These are phyloP conservation scores for Chlorociboria aeruginascens DNA, from an alignment of 495 filamentous ascomycete genomes.

Conservation along the genomic window DNA sequence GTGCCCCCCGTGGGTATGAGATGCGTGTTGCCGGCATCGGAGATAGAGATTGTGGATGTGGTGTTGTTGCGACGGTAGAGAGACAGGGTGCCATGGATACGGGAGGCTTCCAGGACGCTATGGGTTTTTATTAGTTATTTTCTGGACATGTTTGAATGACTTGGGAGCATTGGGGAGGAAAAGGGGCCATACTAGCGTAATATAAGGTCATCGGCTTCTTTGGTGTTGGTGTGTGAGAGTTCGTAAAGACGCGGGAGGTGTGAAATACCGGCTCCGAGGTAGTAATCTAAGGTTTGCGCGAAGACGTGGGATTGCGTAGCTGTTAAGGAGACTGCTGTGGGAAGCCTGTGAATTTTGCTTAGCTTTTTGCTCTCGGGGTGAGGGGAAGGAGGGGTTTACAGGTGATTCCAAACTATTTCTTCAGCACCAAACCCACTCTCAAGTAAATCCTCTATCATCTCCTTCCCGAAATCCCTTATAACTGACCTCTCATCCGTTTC, in stretches of 20 bases:
- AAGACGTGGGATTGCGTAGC: constrained; percentile 66
- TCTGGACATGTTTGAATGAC: background rate
- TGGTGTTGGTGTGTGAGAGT: constrained; percentile 35
- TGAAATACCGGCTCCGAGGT: constrained; percentile 43
- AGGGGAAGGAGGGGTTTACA: constrained; percentile 21
- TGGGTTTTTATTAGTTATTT: constrained; percentile 8
- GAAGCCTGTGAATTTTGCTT: constrained; percentile 18
- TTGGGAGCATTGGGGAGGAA: background rate
- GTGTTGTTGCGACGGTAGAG: constrained; percentile 34
- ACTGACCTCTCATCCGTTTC: constrained; percentile 31
- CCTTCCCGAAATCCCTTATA: constrained; percentile 47
- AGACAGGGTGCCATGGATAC: constrained; percentile 48
- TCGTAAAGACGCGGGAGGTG: constrained; percentile 48
- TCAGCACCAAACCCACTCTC: constrained; percentile 51
- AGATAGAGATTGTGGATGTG: constrained; percentile 29
- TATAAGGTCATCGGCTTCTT: constrained; percentile 37
- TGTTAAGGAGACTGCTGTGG: constrained; percentile 32
- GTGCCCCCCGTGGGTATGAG: constrained; percentile 25
- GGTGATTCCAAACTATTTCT: constrained; percentile 64
- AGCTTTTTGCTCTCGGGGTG: background rate
- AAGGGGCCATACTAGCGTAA: constrained; percentile 18
- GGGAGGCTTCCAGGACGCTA: constrained; percentile 51
- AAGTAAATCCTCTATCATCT: constrained; percentile 56
- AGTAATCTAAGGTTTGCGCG: constrained; percentile 71
- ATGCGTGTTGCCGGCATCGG: constrained; percentile 37